Evolutionary conservation across 352 stramenopile genomes (phyloP).

Genomic region (Pythium periplocum): DNA sequence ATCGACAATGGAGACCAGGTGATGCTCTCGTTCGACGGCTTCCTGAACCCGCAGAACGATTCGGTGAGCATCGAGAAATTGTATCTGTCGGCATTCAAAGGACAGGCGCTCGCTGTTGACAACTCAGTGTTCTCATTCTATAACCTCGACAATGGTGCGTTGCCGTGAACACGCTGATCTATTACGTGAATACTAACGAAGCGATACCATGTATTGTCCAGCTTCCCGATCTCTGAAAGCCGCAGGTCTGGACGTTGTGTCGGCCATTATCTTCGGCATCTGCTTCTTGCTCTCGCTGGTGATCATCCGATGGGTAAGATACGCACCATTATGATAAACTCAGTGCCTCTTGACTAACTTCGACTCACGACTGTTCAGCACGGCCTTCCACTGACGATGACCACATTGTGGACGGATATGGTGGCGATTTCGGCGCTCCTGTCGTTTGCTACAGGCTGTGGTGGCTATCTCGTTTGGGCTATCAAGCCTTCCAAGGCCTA

Average conservation of each 20-base stretch:
- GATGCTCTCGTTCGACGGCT: constrained; percentile 56
- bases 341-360: not conserved
- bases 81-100: constrained; percentile 71
- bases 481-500: constrained; percentile 81
- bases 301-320: constrained; percentile 71
- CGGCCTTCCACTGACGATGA: constrained; percentile 72
- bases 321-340: too few species aligned
- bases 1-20: constrained; percentile 77
- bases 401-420: constrained; percentile 83
- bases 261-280: constrained; percentile 62
- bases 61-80: constrained; percentile 55
- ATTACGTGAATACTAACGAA: too few species aligned
- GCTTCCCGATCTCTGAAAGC: constrained; percentile 49
- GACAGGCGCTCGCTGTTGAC: constrained; percentile 45
- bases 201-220: constrained; percentile 25
- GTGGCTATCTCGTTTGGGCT: constrained; percentile 77
- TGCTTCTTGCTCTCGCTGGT: constrained; percentile 80
- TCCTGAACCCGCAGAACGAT: constrained; percentile 58
- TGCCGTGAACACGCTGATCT: too few species aligned
- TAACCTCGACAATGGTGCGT: constrained; percentile 15
- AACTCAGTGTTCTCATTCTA: constrained; percentile 33
- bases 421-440: constrained; percentile 79
- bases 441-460: constrained; percentile 75
- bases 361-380: constrained; percentile 26
- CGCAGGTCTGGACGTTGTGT: constrained; percentile 60